These are phyloP conservation scores for Hexamita inflata DNA, from an alignment of 208 protist genomes.

Conservation along the genomic window DNA sequence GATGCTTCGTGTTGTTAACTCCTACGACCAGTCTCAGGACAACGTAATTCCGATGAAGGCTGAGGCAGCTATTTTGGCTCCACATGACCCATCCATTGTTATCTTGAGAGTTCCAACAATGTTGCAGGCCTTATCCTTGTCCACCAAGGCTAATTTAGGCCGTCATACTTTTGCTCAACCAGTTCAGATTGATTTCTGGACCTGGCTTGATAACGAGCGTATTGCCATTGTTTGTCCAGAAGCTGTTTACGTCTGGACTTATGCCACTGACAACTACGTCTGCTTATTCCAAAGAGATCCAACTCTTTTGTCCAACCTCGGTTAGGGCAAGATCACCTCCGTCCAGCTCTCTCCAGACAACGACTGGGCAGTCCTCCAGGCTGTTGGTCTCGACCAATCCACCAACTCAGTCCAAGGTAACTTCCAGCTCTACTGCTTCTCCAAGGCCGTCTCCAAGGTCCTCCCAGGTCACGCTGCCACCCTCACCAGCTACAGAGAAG, in stretches of 20 bases:
- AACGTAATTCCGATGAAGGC: too few relatives aligned
- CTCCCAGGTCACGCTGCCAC: constrained; percentile 82
- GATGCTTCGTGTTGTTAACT: too few relatives aligned
- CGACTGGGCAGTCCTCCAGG: constrained; percentile 21
- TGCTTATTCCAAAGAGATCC: background rate
- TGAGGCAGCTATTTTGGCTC: too few relatives aligned
- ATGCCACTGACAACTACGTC: background rate
- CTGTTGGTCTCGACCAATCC: constrained; percentile 18
- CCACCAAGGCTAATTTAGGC: constrained; percentile 1
- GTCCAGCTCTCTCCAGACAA: background rate
- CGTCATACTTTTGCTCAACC: constrained; percentile 1
- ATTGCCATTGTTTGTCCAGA: constrained; percentile 36
- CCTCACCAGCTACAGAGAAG: constrained; percentile 60
- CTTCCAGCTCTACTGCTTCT: constrained; percentile 84
- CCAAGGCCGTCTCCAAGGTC: constrained; percentile 70
- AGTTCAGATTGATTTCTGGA: constrained; percentile 36
- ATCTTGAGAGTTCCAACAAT: background rate
- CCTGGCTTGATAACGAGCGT: constrained; percentile 33
- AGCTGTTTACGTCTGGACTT: constrained; percentile 28
- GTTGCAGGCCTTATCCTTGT: background rate
- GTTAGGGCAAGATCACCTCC: background rate
- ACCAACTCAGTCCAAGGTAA: constrained; percentile 54
- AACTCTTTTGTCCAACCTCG: background rate
- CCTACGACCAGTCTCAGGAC: too few relatives aligned
- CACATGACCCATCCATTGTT: constrained; percentile 2